Base-by-base conservation (phyloP, 225 moss, liverwort and hornwort genomes). In the Sphagnum contortum region DNA sequence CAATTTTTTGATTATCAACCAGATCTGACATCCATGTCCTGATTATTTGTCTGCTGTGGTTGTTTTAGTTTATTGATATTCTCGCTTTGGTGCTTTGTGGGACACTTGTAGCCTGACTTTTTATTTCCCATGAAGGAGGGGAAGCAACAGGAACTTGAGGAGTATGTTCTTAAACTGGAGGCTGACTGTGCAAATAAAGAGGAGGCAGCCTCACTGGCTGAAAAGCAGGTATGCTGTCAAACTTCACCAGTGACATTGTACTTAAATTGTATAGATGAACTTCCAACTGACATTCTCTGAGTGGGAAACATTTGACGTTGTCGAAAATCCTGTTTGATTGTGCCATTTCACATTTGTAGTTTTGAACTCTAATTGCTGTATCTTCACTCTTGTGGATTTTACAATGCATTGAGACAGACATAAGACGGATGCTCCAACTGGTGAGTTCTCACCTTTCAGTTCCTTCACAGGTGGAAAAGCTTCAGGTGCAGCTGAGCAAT, bases 401-500 rank as follows among this genome's bases (percentile, higher is more conserved):
- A 10, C 61, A 45, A 61, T 61, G 58, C 12, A 58, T 57, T 9
- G 56, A 57, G 8, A 57, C 29, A 29, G 29, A 29, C 29, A 29
- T 29, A 29, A 29, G 29, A 29, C 29, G 1, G 29, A 58, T n/a
- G 13, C 14, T 12, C 14, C 3, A 13, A 9, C 61, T 61, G 61
- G 4, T 50, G 64, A 48, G 48, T 64, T 64, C n/a, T 51, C 49
- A 12, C 7, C 7, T 48, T 64, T 52, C 52, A 52, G 52, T 52
- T 5, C 52, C 9, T 52, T 52, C 52, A 60, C 78, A 84, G 84
- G 81, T 78, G 73, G 75, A 75, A 64, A 81, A 71, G 58, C 78
- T 84, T 60, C 73, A 84, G 12, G 67, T 69, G 56, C 71, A 84
- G 64, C 66, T 84, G 69, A 78, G 73, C 51, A 64, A 77, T 64